Conservation (phyloP, 1,284 basidiomycete genomes). For the Cryptococcus sp. region DNA sequence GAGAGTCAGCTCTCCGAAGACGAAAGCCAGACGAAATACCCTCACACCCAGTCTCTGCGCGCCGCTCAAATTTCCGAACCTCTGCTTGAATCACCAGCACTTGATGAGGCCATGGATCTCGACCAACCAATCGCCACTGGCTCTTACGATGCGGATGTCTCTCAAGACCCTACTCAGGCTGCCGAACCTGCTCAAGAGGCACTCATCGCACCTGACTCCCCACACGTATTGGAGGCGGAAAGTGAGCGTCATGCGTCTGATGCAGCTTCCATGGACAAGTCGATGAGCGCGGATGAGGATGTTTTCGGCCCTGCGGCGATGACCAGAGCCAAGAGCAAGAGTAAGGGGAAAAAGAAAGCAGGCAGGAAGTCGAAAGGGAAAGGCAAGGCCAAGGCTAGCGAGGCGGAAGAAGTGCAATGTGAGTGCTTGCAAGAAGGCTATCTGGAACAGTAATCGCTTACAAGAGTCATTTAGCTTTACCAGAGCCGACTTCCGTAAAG, state of each 20-base stretch:
- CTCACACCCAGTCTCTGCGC: slow-evolving; percentile 16
- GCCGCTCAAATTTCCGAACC: not conserved
- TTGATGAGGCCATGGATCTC: not conserved
- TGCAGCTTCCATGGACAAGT: slow-evolving; percentile 5
- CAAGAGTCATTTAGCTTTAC: slow-evolving; percentile 6
- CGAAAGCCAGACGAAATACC: slow-evolving; percentile 27
- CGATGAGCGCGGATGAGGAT: slow-evolving; percentile 14
- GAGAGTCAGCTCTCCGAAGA: slow-evolving; percentile 25
- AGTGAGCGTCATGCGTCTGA: slow-evolving; percentile 2
- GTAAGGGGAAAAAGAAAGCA: slow-evolving; percentile 1
- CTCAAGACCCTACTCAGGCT: slow-evolving; percentile 17
- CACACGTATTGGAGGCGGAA: not conserved
- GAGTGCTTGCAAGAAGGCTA: not conserved
- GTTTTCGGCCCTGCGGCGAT: slow-evolving; percentile 36
- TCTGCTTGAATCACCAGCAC: too few relatives aligned
- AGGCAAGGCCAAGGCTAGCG: not conserved
- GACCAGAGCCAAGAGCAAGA: slow-evolving; percentile 7
- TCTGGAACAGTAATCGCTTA: too few relatives aligned
- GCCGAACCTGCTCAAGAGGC: slow-evolving; percentile 7
- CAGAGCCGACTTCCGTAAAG: slow-evolving; percentile 8
- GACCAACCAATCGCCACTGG: slow-evolving; percentile 1
- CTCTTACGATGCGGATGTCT: slow-evolving; percentile 42
- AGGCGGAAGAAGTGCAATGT: not conserved
- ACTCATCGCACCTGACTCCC: slow-evolving; percentile 5
- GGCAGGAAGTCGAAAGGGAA: slow-evolving; percentile 5